Base-by-base conservation (phyloP, 495 filamentous ascomycete genomes). In the Penicillium pancosmium region DNA sequence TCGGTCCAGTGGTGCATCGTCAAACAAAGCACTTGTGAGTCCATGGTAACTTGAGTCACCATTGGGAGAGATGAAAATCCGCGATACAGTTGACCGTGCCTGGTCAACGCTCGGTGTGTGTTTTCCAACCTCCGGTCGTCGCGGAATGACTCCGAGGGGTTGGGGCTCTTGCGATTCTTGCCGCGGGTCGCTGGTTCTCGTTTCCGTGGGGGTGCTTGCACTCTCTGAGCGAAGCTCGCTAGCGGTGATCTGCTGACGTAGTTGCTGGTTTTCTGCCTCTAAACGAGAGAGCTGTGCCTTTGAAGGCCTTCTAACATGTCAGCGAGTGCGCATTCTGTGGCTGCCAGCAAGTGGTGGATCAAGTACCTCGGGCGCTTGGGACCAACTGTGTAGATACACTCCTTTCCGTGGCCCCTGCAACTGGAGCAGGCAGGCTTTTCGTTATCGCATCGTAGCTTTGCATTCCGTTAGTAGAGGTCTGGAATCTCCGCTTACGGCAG, bases 41-140 rank as follows among this genome's bases (percentile, higher is more conserved):
- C 71, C 71, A 55, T 73, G 71, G 25, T 72, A 73, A 50, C 60
- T 71, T 15, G 62, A 66, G 23, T 69, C 70, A 5, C 66, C 66
- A 55, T 67, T 69, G 2, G 66, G 56, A 8, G 64, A 67, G 10
- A 68, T 65, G 35, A 57, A 67, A 12, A 67, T 69, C 8, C 60
- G 44, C 8, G 68, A 66, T 5, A 67, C 62, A 33, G 53, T 54
- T 12, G 66, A 63, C 21, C 61, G 60, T 34, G 54, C 33, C 13
- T 34, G 52, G 47, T 63, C 52, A 10, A 55, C 36, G 15, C 18
- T 43, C 4, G 27, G 6, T 31, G 27, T 9, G 5, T 31, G 27
- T 31, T 31, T 31, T 31, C 27, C 27, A 31, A 8, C 27, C 3
- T 31, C 27, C 4, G 27, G 5, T 31, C 8, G 27, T 31, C 27